Conservation (phyloP, 495 filamentous ascomycete genomes). For the Parathielavia hyrcaniae region DNA sequence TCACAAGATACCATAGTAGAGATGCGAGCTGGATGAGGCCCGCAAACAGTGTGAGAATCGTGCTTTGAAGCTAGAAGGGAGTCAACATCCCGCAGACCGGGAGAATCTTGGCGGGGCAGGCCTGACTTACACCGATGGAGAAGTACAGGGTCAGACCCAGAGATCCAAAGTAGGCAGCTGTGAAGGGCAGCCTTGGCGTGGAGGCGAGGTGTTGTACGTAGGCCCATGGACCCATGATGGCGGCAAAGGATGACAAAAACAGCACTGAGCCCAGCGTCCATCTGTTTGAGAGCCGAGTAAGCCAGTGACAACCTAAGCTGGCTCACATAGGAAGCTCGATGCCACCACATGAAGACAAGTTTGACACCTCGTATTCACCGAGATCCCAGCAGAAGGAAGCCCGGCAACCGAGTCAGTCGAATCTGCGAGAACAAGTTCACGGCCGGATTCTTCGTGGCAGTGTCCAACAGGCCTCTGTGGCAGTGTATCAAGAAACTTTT, state of each 20-base stretch:
- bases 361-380: background rate
- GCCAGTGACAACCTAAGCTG: background rate
- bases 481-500: background rate
- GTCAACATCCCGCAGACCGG: constrained; percentile 21
- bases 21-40: constrained; percentile 75
- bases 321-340: background rate
- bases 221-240: constrained; percentile 78
- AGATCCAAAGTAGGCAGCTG: constrained; percentile 93
- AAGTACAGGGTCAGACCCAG: constrained; percentile 88
- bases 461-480: no score
- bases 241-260: constrained; percentile 89
- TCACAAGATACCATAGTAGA: constrained; percentile 89
- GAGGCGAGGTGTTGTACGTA: constrained; percentile 85
- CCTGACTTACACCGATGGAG: constrained; percentile 72
- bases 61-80: constrained; percentile 60
- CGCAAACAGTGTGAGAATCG: constrained; percentile 75
- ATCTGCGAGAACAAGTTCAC: background rate
- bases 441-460: background rate
- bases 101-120: background rate
- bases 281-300: constrained; percentile 44
- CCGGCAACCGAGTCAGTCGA: background rate
- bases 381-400: background rate
- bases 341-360: background rate
- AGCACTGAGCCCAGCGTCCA: constrained; percentile 90
- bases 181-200: constrained; percentile 80